Evolutionary conservation across 192 early-diverging fungal species (phyloP).

Genomic region (Linnemannia elongata): DNA sequence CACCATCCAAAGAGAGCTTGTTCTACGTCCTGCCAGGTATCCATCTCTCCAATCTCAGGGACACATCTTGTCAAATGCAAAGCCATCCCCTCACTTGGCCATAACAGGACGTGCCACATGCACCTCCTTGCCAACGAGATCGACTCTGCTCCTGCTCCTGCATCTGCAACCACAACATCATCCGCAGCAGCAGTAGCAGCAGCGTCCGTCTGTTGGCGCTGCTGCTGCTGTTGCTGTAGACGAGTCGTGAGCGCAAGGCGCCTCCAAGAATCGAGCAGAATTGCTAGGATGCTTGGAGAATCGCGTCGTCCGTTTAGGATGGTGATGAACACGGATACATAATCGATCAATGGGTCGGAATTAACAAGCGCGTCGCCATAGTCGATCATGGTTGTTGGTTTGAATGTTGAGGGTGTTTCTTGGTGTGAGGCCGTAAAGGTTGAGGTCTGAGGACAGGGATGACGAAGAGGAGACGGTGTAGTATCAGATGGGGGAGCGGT

Average conservation of each 20-base stretch:
- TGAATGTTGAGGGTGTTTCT: neutral
- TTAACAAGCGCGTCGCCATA: conserved; percentile 39
- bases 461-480: no score
- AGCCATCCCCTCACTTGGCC: conserved; percentile 51
- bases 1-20: conserved; percentile 53
- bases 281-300: neutral
- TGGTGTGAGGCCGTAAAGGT: neutral
- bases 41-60: conserved; percentile 52
- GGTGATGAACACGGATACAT: conserved; percentile 46
- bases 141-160: no score
- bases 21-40: conserved; percentile 56
- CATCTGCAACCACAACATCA: neutral
- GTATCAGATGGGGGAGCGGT: no score
- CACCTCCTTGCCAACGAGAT: conserved; percentile 19
- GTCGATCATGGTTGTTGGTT: conserved; percentile 36
- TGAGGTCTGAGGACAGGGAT: neutral
- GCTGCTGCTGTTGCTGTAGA: neutral
- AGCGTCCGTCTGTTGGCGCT: no score
- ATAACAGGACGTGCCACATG: conserved; percentile 59
- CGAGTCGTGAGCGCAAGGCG: neutral
- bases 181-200: neutral
- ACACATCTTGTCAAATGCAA: conserved; percentile 41
- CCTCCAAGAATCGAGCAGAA: conserved; percentile 28
- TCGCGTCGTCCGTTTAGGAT: conserved; percentile 43
- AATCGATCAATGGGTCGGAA: conserved; percentile 56